Base-by-base conservation (phyloP, 1,284 basidiomycete genomes). In the Moesziomyces globuligerus region DNA sequence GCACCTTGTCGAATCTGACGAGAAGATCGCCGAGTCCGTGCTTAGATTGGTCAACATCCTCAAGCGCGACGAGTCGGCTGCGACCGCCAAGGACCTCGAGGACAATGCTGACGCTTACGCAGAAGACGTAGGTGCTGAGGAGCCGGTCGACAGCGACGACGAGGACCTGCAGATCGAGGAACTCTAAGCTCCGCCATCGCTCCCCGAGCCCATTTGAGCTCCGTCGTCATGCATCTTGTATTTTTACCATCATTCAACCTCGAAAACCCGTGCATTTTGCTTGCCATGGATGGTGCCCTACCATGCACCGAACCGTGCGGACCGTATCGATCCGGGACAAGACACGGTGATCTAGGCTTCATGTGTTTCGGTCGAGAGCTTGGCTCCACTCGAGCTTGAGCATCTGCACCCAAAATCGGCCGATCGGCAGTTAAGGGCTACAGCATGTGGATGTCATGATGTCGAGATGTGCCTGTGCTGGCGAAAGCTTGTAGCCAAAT, bases 1-100 rank as follows among this genome's bases (percentile, higher is more conserved):
- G 10, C 95, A 98, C 81, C 87, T 91, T 72, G 86, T 86, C 13
- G 95, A 98, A 84, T 85, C 84, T 3, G 90, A 90, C 20, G 91
- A 93, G 45, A 89, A 90, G 64, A 80, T 82, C 29, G 62, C 75
- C n/a, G 80, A 82, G 52, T 64, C 79, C 7, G 76, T 82, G 18
- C 58, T 79, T 5, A 67, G 80, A 6, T 55, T 82, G 20, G 80
- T 82, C 57, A 81, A 82, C 66, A 64, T 82, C 20, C 68, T 82
- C 38, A 73, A 81, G 56, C 54, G 80, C 11, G 79, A 82, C 41
- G 80, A 82, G 52, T 75, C 76, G 9, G 69, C 71, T 3, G 53
- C 69, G 7, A 74, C 74, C 17, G 60, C 66, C 18, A 65, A 74
- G 34, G 73, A 76, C 5, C 58, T 64, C 13, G 66, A 62, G 21